Evolutionary conservation across 495 filamentous ascomycete genomes (phyloP).

Genomic region (Xylaria scruposa): DNA sequence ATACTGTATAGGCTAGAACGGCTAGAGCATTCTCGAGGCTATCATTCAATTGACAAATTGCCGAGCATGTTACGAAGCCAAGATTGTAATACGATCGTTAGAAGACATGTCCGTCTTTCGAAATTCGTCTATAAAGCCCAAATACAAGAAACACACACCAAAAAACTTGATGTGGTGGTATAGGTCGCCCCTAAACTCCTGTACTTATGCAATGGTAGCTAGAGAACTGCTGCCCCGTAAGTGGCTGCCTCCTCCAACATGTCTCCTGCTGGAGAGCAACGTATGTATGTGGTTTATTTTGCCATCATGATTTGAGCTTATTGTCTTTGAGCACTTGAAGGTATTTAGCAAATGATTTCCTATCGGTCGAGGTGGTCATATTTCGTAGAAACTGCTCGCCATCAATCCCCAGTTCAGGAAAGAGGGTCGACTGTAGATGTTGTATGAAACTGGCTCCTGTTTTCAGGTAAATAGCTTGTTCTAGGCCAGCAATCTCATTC

Average conservation of each 20-base stretch:
- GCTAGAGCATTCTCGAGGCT: not conserved
- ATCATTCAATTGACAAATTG: not conserved
- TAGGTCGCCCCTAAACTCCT: conserved; percentile 31
- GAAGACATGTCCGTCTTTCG: conserved; percentile 13
- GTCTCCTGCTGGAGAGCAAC: not conserved
- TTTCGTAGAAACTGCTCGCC: conserved; percentile 56
- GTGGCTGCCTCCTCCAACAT: not conserved
- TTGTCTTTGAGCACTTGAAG: conserved; percentile 50
- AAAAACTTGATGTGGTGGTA: conserved; percentile 26
- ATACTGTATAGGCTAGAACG: not conserved
- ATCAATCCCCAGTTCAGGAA: conserved; percentile 55
- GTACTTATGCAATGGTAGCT: conserved; percentile 28
- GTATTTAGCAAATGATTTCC: conserved; percentile 56
- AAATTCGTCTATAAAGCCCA: conserved; percentile 28
- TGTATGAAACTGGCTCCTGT: conserved; percentile 67
- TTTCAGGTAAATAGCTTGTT: conserved; percentile 87
- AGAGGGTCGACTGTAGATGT: conserved; percentile 55
- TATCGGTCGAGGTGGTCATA: conserved; percentile 57
- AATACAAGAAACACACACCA: conserved; percentile 24
- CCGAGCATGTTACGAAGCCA: not conserved
- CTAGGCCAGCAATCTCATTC: conserved; percentile 79
- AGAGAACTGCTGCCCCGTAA: conserved; percentile 6
- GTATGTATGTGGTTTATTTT: not conserved
- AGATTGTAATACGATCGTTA: not conserved
- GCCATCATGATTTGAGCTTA: conserved; percentile 34